Evolutionary conservation across 1,139 yeast species (phyloP), one percentile per base, ranked within the genome.

Genomic region (Pichia sp.): DNA sequence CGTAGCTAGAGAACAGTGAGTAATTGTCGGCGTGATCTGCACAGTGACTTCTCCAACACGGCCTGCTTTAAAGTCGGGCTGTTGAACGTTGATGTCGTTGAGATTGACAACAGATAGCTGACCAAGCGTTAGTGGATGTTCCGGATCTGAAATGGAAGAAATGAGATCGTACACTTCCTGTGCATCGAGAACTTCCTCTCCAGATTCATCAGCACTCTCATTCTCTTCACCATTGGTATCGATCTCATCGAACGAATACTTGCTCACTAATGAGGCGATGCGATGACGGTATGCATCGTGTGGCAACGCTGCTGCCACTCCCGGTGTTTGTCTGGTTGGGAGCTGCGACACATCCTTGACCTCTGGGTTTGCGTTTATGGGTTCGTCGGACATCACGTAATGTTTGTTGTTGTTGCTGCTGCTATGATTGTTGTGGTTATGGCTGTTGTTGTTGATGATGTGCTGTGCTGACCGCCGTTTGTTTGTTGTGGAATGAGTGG

Each of bases 1-100:
- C 0, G 98, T 93, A 1, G 98, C 98, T 45, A 93, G 66, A 1
- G 96, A 85, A 55, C 99, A 93, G 56, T 93, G 99, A 1, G 98
- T 91, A 49, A 93, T 91, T 0, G 99, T 93, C 0, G 99, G 99
- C 0, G 99, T 93, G 46, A 93, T 88, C 50, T 74, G 77, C 26
- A 93, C 86, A 18, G 75, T 56, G 0, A 93, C 86, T 45, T 82
- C 86, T 0, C 93, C 83, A 29, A 74, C 74, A 12, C 60, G 53
- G 22, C 66, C 63, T 27, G 59, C 59, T 17, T 53, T 49, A 2
- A 30, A 16, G 21, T 44, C 37, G 7, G 74, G 67, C 47, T 82
- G 79, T 2, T 64, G 65, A 8, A 93, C 86, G 26, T 63, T 57
- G 39, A 93, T 91, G 55, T 93, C 96, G 3, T 70, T 69, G 34